Base-by-base conservation (phyloP, 768 basidiomycete species). In the Mycena kentingensis region DNA sequence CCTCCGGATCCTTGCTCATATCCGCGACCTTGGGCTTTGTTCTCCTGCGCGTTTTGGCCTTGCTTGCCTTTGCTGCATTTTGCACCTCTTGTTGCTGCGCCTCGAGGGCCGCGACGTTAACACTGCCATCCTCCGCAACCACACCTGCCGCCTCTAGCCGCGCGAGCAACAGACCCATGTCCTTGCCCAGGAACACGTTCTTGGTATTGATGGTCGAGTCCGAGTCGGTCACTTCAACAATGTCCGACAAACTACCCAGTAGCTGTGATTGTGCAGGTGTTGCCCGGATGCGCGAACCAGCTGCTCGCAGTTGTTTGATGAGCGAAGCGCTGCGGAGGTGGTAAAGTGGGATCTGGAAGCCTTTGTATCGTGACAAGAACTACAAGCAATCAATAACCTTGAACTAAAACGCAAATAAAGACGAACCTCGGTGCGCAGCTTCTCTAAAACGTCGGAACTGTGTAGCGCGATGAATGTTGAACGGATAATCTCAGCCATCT, bases 391-490 rank as follows among this genome's bases (percentile, higher is more conserved):
- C 32, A 31, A 32, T 53, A 29, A 37, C 52, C n/a, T 58, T 26
- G 49, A 46, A 21, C 35, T 32, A 28, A 35, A 5, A 29, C 24
- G 28, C 24, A 51, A 21, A 19, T 29, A 41, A 21, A 16, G 38
- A 70, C 81, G 46, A 56, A 90, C 90, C 83, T 98, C 95, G 2
- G 74, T 67, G 6, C 82, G 73, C 0, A 98, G 81, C 60, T 80
- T 82, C 19, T 71, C 71, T 5, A 98, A 80, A 7, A 98, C 83
- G 65, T 95, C 87, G 7, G 90, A 88, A 16, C 88, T 88, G 69
- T 99, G 96, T 15, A 98, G 78, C 0, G 88, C 84, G 51, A 98
- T 89, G 69, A 99, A 99, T 1, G 91, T 93, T 37, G 95, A 89
- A 25, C 96, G 88, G 62, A 98, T 96, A 61, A 90, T 78, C 41